A percentile compares a stretch with the other conserved stretches of the same genome.
Evolutionary conservation across 345 rosid species (phyloP).

Genomic region (Aurinia saxatilis): DNA sequence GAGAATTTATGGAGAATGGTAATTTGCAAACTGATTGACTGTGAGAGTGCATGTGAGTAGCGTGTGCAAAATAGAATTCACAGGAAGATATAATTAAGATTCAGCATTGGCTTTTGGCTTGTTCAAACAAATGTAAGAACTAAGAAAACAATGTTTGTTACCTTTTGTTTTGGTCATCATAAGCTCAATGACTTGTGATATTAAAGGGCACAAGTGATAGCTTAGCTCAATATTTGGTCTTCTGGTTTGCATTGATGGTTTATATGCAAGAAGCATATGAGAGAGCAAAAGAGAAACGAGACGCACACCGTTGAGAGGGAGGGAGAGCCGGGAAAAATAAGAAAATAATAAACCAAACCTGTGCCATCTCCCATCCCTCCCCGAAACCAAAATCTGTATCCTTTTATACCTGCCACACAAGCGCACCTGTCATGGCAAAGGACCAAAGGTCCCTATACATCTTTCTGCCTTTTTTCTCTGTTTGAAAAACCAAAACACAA

Average conservation of each 20-base stretch:
- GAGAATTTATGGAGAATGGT: no score
- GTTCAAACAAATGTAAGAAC: no score
- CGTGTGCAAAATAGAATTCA: no score
- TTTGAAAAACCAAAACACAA: no score
- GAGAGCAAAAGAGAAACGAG: no score
- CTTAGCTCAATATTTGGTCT: background rate
- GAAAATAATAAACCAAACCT: background rate
- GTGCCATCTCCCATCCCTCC: slow-evolving; percentile 9
- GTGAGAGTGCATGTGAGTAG: no score
- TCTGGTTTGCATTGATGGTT: background rate
- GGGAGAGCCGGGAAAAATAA: background rate
- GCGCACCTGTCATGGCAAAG: no score
- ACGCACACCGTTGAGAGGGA: background rate
- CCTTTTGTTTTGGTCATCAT: background rate
- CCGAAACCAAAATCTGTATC: background rate
- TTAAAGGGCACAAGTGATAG: no score
- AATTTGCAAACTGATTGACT: background rate
- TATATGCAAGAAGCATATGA: no score
- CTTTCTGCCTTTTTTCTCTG: no score
- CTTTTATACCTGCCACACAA: slow-evolving; percentile 16
- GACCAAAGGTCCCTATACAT: slow-evolving; percentile 13
- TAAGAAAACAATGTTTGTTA: background rate
- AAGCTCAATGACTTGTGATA: background rate
- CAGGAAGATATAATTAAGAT: no score
- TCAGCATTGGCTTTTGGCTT: no score